Conservation (phyloP, 2,329 filamentous ascomycete genomes). For the Lojkania enalia region DNA sequence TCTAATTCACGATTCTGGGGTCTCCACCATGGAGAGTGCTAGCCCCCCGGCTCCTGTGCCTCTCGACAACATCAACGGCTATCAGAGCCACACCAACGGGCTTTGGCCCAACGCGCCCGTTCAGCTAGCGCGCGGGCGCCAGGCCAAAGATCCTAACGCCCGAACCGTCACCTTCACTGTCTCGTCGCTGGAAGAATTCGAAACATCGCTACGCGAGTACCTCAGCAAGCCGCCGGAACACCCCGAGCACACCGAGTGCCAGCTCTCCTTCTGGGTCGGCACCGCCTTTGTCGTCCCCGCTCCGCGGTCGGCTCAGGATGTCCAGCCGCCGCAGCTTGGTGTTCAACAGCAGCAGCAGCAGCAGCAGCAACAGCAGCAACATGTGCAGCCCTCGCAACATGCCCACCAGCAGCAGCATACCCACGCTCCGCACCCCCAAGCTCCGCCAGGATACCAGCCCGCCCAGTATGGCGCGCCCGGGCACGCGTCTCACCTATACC, state of each 20-base stretch:
- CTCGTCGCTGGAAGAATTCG: slow-evolving; percentile 41
- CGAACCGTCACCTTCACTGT: slow-evolving; percentile 37
- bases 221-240: slow-evolving; percentile 36
- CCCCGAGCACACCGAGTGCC: slow-evolving; percentile 45
- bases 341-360: background rate
- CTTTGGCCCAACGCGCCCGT: slow-evolving; percentile 31
- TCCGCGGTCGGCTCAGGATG: slow-evolving; percentile 5
- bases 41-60: slow-evolving; percentile 7
- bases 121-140: slow-evolving; percentile 41
- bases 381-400: slow-evolving; percentile 1
- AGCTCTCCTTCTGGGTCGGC: slow-evolving; percentile 44
- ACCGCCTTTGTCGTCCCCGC: slow-evolving; percentile 38
- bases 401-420: slow-evolving; percentile 12
- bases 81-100: slow-evolving; percentile 13
- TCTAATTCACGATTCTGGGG: slow-evolving; percentile 5
- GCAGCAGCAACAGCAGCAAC: slow-evolving; percentile 3
- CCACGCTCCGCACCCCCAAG: slow-evolving; percentile 18
- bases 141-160: slow-evolving; percentile 42
- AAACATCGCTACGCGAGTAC: slow-evolving; percentile 41
- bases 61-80: slow-evolving; percentile 16
- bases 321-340: background rate
- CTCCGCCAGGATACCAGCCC: slow-evolving; percentile 35
- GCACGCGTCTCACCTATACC: slow-evolving; percentile 21
- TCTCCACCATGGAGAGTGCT: slow-evolving; percentile 10
- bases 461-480: slow-evolving; percentile 26